Base-by-base conservation (phyloP, 495 filamentous ascomycete genomes). In the Cladorrhinum samala region DNA sequence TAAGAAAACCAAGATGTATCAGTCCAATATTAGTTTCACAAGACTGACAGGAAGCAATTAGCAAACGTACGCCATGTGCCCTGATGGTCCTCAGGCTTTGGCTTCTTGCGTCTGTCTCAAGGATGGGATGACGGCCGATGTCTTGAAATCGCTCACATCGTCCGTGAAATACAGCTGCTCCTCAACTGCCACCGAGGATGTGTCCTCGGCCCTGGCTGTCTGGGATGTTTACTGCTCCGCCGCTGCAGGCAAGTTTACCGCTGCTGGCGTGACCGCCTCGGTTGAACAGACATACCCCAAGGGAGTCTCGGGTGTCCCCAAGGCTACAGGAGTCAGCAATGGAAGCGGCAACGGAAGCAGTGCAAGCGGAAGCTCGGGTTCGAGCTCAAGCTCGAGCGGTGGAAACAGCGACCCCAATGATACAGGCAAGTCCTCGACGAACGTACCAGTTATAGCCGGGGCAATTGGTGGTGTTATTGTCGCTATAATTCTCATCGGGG, bases 41-140 rank as follows among this genome's bases (percentile, higher is more conserved):
- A 20, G 9, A 2, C 40, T 23, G 55, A 37, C 9, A 1, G n/a
- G n/a, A n/a, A n/a, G 9, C 13, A 2, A 50, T 6, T 38, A 72
- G 67, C 67, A 74, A 68, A 68, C 72, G 0, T 33, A 53, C 3
- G 17, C 59, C n/a, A 19, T 72, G 45, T 80, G 77, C 41, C 73
- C 73, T 5, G 52, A 45, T 1, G 74, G 70, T 1, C 71, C 74
- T 5, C 57, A 65, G 48, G 72, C 67, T 1, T 63, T 78, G 11
- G 77, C 73, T 2, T 76, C 72, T 11, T 80, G 77, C 52, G 71
- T 62, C 36, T 80, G 77, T 50, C 46, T 76, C 24, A 76, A 78
- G 44, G 68, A 68, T 13, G 66, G 65, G 21, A 73, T 77, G 68
- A 60, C 71, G 17, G 50, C 40, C 14, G 53, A 57, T 9, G 47